phyloP scores from a whole-genome alignment of 352 stramenopile species.

The Phytopythium delawarense region DNA sequence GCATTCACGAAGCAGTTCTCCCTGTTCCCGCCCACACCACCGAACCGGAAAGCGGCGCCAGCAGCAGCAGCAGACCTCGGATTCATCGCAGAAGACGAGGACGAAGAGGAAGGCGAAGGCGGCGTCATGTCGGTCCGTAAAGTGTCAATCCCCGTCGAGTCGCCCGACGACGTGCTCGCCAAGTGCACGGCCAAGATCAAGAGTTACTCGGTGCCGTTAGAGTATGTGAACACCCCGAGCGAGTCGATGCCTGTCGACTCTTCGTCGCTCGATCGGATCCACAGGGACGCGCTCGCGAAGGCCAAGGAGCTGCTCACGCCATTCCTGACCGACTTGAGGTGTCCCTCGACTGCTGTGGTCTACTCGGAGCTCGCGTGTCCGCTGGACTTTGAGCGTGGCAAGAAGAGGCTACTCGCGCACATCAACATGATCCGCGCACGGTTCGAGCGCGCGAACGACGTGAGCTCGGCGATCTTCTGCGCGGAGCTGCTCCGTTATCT shows the following conservation, averaged over 20 bases:
- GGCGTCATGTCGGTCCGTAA: slow-evolving; percentile 1
- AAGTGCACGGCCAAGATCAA: slow-evolving; percentile 47
- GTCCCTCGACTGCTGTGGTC: slow-evolving; percentile 20
- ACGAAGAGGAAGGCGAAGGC: slow-evolving; percentile 26
- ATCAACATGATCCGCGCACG: slow-evolving; percentile 36
- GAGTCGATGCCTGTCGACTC: slow-evolving; percentile 58
- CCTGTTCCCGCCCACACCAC: slow-evolving; percentile 26
- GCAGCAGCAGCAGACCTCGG: slow-evolving; percentile 16
- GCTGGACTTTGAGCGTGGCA: slow-evolving; percentile 52
- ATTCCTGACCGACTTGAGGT: slow-evolving; percentile 50
- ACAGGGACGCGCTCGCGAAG: slow-evolving; percentile 42
- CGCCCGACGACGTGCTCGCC: slow-evolving; percentile 42
- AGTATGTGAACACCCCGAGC: slow-evolving; percentile 45
- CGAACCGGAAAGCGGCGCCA: slow-evolving; percentile 12
- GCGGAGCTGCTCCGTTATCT: slow-evolving; percentile 59
- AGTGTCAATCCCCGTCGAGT: slow-evolving; percentile 15
- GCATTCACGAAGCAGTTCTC: slow-evolving; percentile 71
- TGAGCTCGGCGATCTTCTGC: slow-evolving; percentile 62
- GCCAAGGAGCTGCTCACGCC: slow-evolving; percentile 45
- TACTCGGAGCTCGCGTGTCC: slow-evolving; percentile 35
- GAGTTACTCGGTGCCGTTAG: slow-evolving; percentile 44
- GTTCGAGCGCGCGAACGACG: slow-evolving; percentile 64
- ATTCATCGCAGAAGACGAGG: slow-evolving; percentile 44
- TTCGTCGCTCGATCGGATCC: slow-evolving; percentile 34
- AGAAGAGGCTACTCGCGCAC: slow-evolving; percentile 52